These are phyloP conservation scores for Rhynchosporium graminicola DNA, from an alignment of 2,329 filamentous ascomycete genomes.

Conservation along the genomic window DNA sequence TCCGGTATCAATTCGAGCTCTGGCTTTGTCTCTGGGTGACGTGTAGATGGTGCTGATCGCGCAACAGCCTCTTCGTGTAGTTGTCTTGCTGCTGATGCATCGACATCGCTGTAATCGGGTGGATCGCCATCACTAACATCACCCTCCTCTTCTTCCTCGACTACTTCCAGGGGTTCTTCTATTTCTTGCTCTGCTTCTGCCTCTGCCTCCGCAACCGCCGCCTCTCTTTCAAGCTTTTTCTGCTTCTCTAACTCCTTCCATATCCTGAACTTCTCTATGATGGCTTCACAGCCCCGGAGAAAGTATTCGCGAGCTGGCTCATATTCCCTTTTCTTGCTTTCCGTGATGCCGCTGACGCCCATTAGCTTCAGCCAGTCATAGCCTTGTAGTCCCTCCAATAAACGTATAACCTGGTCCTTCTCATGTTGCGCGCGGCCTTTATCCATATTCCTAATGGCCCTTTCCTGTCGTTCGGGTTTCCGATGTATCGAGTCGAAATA, in stretches of 20 bases:
- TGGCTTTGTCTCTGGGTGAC: slow-evolving; percentile 39
- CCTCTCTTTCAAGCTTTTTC: slow-evolving; percentile 74
- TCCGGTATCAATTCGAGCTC: slow-evolving; percentile 37
- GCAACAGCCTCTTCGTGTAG: slow-evolving; percentile 54
- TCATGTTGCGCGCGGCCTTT: slow-evolving; percentile 67
- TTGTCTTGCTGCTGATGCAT: slow-evolving; percentile 72
- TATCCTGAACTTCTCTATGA: slow-evolving; percentile 82
- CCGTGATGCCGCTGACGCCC: slow-evolving; percentile 79
- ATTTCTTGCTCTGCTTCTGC: slow-evolving; percentile 61
- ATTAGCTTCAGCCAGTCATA: slow-evolving; percentile 92
- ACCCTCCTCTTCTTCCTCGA: slow-evolving; percentile 43
- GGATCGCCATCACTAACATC: slow-evolving; percentile 51
- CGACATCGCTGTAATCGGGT: slow-evolving; percentile 68
- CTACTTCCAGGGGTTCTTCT: slow-evolving; percentile 52
- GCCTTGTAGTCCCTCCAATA: slow-evolving; percentile 81
- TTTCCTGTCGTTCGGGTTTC: slow-evolving; percentile 61
- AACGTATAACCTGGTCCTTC: slow-evolving; percentile 62
- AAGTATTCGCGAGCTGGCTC: slow-evolving; percentile 85
- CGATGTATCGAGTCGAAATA: slow-evolving; percentile 57
- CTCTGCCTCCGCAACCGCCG: slow-evolving; percentile 48
- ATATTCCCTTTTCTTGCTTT: slow-evolving; percentile 82
- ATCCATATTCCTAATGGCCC: slow-evolving; percentile 63
- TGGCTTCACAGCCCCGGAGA: slow-evolving; percentile 75
- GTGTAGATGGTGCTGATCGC: slow-evolving; percentile 33
- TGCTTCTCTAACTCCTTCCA: slow-evolving; percentile 92